These are phyloP conservation scores for Stellera chamaejasme DNA, from an alignment of 345 rosid species.

Conservation along the genomic window DNA sequence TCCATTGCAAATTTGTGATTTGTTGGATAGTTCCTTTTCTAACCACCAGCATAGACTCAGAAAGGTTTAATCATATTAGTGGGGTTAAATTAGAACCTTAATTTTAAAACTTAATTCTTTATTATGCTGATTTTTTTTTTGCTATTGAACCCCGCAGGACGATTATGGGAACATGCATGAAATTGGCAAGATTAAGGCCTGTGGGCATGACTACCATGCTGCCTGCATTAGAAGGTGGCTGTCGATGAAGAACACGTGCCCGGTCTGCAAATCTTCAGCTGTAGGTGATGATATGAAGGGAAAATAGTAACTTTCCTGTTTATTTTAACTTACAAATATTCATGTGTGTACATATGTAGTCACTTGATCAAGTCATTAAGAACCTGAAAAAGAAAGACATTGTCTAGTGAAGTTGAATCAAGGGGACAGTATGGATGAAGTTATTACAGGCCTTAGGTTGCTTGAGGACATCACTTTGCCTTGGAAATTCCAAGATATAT, in stretches of 20 bases:
- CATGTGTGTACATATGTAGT: conserved; percentile 11
- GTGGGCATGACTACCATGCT: conserved; percentile 74
- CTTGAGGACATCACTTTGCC: no score
- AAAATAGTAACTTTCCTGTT: conserved; percentile 5
- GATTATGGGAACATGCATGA: conserved; percentile 59
- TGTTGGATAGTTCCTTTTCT: not conserved
- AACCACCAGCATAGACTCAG: not conserved
- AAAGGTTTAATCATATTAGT: conserved; percentile 1
- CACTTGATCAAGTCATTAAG: not conserved
- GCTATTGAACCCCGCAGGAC: conserved; percentile 37
- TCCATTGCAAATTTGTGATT: not conserved
- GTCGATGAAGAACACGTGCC: conserved; percentile 77
- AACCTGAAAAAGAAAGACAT: conserved; percentile 12
- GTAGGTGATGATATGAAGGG: conserved; percentile 26
- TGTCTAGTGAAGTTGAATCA: conserved; percentile 18
- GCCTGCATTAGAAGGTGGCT: conserved; percentile 80
- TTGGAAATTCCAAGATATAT: no score
- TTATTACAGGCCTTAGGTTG: no score
- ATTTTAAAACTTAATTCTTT: no score
- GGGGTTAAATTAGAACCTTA: not conserved
- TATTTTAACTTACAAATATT: conserved; percentile 10
- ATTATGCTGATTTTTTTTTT: not conserved
- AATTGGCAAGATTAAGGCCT: conserved; percentile 41
- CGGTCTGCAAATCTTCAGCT: conserved; percentile 74
- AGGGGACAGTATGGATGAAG: no score